Evolutionary conservation across 148 eudicot genomes (phyloP).

Genomic region (Rhododendron molle): DNA sequence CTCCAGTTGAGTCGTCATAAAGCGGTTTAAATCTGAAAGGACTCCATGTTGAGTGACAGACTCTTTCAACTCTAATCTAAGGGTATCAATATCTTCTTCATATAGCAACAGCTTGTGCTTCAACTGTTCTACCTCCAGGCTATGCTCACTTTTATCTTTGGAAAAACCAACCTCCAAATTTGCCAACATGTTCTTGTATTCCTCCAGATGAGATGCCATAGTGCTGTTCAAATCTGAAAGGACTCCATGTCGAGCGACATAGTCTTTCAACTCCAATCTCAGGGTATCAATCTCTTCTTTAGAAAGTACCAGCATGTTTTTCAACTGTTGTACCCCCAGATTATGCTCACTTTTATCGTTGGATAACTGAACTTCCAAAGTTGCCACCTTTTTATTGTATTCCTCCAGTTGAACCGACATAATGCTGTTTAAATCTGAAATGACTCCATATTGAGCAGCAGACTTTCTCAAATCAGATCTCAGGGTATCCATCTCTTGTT

Average conservation of each 20-base stretch:
- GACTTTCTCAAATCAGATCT: constrained; percentile 23
- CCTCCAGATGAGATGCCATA: constrained; percentile 36
- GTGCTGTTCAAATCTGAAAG: constrained; percentile 37
- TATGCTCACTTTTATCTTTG: constrained; percentile 19
- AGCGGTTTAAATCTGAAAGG: constrained; percentile 37
- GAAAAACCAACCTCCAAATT: constrained; percentile 23
- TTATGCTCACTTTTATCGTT: constrained; percentile 19
- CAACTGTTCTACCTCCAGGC: constrained; percentile 15
- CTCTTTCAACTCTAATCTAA: constrained; percentile 25
- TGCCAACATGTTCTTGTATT: constrained; percentile 30
- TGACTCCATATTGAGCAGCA: constrained; percentile 33
- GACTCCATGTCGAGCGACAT: constrained; percentile 32
- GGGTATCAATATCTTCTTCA: constrained; percentile 38
- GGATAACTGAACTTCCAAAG: constrained; percentile 21
- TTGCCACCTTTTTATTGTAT: constrained; percentile 26
- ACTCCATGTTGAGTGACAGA: constrained; percentile 33
- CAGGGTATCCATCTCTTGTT: constrained; percentile 44
- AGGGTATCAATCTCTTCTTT: constrained; percentile 44
- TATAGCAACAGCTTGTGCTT: constrained; percentile 11
- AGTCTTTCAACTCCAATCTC: constrained; percentile 43
- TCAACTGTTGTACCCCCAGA: constrained; percentile 16
- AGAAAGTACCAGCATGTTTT: constrained; percentile 11
- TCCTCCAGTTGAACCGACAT: constrained; percentile 38
- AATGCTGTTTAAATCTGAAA: constrained; percentile 37
- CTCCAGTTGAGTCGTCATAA: constrained; percentile 33